Evolutionary conservation across 2,329 filamentous ascomycete genomes (phyloP).

Genomic region (Fusarium kyushuense): DNA sequence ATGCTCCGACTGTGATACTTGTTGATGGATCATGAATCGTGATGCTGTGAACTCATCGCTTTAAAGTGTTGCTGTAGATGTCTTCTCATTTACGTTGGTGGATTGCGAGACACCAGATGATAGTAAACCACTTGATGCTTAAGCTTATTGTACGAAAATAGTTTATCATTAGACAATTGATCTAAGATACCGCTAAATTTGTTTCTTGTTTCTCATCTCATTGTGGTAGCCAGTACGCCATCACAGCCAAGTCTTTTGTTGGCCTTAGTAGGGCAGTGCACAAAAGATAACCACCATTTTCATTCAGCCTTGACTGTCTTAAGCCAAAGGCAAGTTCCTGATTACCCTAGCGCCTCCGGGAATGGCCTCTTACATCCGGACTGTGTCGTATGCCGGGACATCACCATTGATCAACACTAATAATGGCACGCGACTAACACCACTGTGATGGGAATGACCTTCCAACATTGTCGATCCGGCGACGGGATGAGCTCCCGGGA

Average conservation of each 20-base stretch:
- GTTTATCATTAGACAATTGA: neutral
- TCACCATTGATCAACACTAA: constrained; percentile 15
- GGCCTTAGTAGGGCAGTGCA: neutral
- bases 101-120: neutral
- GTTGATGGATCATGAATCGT: neutral
- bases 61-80: neutral
- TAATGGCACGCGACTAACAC: constrained; percentile 2
- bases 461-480: constrained; percentile 25
- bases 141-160: neutral
- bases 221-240: neutral
- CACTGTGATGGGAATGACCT: constrained; percentile 14
- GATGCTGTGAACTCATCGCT: neutral
- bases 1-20: neutral
- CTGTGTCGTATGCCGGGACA: constrained; percentile 15
- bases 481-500: constrained; percentile 1
- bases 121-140: neutral
- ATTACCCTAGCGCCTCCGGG: constrained; percentile 36
- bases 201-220: neutral
- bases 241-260: neutral
- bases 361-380: constrained; percentile 1
- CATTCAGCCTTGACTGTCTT: constrained; percentile 3
- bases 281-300: constrained; percentile 1
- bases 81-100: neutral
- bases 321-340: constrained; percentile 16
- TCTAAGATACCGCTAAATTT: neutral